Percentiles rank a stretch among this genome's conserved stretches.
These are phyloP conservation scores for Kluyveromyces siamensis DNA, from an alignment of 805 yeast genomes.

Conservation along the genomic window DNA sequence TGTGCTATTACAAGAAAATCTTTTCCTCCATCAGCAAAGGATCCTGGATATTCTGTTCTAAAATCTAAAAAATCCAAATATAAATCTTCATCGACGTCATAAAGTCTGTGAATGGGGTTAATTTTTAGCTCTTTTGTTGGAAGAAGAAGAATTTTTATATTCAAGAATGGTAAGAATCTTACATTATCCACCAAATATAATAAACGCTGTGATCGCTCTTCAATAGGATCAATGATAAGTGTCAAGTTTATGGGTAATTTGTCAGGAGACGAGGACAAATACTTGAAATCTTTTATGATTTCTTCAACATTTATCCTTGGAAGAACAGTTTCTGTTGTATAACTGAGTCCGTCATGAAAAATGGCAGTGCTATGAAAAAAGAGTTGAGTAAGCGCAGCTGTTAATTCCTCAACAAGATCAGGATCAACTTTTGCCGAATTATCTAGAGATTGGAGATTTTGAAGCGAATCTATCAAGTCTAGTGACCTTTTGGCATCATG, in stretches of 20 bases:
- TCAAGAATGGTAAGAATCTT: constrained; percentile 39
- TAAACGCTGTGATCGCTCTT: constrained; percentile 57
- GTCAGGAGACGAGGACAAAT: constrained; percentile 15
- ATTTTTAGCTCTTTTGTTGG: constrained; percentile 42
- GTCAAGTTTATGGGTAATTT: constrained; percentile 43
- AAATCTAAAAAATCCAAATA: constrained; percentile 19
- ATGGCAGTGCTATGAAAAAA: constrained; percentile 29
- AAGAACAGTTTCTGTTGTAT: constrained; percentile 32
- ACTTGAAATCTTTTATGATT: constrained; percentile 8
- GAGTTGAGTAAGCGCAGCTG: constrained; percentile 36
- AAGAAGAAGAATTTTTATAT: constrained; percentile 44
- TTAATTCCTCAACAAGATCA: constrained; percentile 41
- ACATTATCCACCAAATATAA: constrained; percentile 40
- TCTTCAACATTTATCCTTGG: constrained; percentile 40
- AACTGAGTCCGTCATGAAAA: constrained; percentile 30
- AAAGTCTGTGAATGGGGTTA: constrained; percentile 50
- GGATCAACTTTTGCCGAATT: constrained; percentile 14
- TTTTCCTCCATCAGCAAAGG: constrained; percentile 29
- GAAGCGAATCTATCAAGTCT: constrained; percentile 22
- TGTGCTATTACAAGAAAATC: constrained; percentile 58
- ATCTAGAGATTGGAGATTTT: constrained; percentile 12
- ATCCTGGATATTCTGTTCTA: constrained; percentile 17
- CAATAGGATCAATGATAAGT: constrained; percentile 62
- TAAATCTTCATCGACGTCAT: constrained; percentile 26
- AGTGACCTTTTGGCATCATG: constrained; percentile 43